A percentile compares a stretch with the other conserved stretches of the same genome.
Conservation (phyloP, 805 yeast genomes). For the Pichia membranifaciens region DNA sequence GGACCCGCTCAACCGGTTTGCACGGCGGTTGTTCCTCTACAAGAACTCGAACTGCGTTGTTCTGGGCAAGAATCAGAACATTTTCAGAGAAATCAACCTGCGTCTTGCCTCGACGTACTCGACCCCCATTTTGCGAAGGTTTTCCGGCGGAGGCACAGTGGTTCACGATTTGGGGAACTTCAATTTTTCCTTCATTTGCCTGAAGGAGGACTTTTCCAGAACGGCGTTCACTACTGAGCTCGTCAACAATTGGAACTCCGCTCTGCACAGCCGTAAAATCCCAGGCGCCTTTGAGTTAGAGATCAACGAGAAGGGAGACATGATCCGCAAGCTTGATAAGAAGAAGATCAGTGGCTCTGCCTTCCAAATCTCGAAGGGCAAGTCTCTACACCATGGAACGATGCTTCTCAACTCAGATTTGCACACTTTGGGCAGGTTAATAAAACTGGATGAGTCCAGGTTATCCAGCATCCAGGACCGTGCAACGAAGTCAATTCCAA, state of each 20-base stretch:
- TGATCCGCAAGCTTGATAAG: conserved; percentile 40
- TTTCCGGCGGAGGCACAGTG: conserved; percentile 95
- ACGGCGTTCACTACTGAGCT: conserved; percentile 39
- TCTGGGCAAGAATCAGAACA: conserved; percentile 92
- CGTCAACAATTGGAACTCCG: conserved; percentile 19
- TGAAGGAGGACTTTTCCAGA: conserved; percentile 54
- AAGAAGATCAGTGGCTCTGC: conserved; percentile 89
- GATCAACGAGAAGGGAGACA: conserved; percentile 78
- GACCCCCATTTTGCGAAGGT: conserved; percentile 69
- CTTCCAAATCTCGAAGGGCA: conserved; percentile 73
- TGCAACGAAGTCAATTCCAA: conserved; percentile 67
- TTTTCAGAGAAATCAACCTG: conserved; percentile 80
- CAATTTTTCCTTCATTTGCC: conserved; percentile 75
- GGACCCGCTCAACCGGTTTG: conserved; percentile 20
- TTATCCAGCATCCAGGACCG: conserved; percentile 20
- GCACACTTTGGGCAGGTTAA: conserved; percentile 49
- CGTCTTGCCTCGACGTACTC: conserved; percentile 41
- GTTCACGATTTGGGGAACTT: conserved; percentile 89
- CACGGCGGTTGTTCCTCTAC: conserved; percentile 63
- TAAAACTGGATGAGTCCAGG: conserved; percentile 33
- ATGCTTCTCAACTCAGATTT: conserved; percentile 73
- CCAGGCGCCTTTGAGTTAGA: conserved; percentile 24
- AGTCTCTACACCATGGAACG: conserved; percentile 93
- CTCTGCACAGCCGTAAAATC: conserved; percentile 5
- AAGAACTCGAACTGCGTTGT: conserved; percentile 82